These are phyloP conservation scores for Sugiyamaella marilandica DNA, from an alignment of 805 yeast species.

Conservation along the genomic window DNA sequence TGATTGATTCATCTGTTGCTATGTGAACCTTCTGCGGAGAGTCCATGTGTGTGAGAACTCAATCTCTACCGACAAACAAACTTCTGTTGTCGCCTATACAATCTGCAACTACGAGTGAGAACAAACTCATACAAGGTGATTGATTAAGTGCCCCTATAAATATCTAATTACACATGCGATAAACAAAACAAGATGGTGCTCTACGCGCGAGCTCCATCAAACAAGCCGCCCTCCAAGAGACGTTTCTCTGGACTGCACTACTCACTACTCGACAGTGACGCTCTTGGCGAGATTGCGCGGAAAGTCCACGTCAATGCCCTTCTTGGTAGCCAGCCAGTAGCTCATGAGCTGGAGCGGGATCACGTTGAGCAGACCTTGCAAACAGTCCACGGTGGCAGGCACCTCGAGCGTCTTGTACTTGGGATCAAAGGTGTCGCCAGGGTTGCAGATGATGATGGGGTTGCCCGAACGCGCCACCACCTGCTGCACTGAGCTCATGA, in stretches of 20 bases:
- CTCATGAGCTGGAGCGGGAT: slow-evolving; percentile 94
- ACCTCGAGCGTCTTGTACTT: slow-evolving; percentile 64
- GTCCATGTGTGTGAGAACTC: too few species aligned
- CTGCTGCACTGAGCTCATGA: slow-evolving; percentile 91
- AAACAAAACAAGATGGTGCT: neutral
- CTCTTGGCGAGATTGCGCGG: slow-evolving; percentile 98
- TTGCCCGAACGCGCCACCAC: slow-evolving; percentile 96
- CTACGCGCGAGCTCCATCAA: too few species aligned
- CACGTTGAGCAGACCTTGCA: slow-evolving; percentile 93
- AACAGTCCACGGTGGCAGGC: slow-evolving; percentile 93
- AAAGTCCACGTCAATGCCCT: slow-evolving; percentile 96
- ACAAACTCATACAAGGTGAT: neutral
- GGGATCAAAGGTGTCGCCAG: slow-evolving; percentile 48
- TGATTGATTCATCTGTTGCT: too few species aligned
- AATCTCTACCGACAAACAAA: too few species aligned
- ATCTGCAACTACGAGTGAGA: too few species aligned
- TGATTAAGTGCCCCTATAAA: slow-evolving; percentile 1
- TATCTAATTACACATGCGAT: neutral
- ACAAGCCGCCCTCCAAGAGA: too few species aligned
- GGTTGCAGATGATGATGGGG: slow-evolving; percentile 89
- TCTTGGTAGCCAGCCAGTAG: slow-evolving; percentile 92
- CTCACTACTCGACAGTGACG: slow-evolving; percentile 93
- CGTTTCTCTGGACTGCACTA: too few species aligned
- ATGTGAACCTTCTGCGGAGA: too few species aligned
- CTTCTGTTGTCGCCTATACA: too few species aligned